Conservation (phyloP, 805 yeast species). For the Nadsonia fulvescens region DNA sequence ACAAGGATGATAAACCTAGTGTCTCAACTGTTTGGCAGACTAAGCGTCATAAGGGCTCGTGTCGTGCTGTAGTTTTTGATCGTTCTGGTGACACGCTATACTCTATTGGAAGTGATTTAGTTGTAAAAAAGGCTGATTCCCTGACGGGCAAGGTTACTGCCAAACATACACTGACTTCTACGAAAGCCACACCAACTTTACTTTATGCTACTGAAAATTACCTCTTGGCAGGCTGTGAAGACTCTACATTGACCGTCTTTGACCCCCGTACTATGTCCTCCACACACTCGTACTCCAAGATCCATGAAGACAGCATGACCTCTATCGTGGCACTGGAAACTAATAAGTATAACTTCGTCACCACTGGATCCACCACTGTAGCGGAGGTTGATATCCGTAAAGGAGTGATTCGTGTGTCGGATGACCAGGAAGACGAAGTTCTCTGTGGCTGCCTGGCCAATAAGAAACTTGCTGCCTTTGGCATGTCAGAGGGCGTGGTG, state of each 20-base stretch:
- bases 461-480: constrained; percentile 52
- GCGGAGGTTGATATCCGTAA: constrained; percentile 65
- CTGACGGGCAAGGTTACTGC: constrained; percentile 59
- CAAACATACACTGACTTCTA: constrained; percentile 25
- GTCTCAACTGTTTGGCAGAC: constrained; percentile 50
- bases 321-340: constrained; percentile 48
- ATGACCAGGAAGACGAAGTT: constrained; percentile 90
- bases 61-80: constrained; percentile 54
- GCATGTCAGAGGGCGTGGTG: constrained; percentile 80
- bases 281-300: constrained; percentile 30
- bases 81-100: constrained; percentile 38
- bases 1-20: too few species aligned
- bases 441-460: constrained; percentile 49
- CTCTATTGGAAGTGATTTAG: constrained; percentile 65
- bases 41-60: constrained; percentile 76
- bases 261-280: constrained; percentile 36
- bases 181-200: constrained; percentile 14
- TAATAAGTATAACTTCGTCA: constrained; percentile 61
- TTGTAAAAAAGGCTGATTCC: constrained; percentile 54
- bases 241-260: constrained; percentile 45
- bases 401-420: constrained; percentile 47
- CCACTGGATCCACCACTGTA: constrained; percentile 69
- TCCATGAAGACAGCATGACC: constrained; percentile 67
- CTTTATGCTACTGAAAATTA: constrained; percentile 17
- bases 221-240: constrained; percentile 37